phyloP scores from a whole-genome alignment of 768 basidiomycete species.

The Russula sp. region DNA sequence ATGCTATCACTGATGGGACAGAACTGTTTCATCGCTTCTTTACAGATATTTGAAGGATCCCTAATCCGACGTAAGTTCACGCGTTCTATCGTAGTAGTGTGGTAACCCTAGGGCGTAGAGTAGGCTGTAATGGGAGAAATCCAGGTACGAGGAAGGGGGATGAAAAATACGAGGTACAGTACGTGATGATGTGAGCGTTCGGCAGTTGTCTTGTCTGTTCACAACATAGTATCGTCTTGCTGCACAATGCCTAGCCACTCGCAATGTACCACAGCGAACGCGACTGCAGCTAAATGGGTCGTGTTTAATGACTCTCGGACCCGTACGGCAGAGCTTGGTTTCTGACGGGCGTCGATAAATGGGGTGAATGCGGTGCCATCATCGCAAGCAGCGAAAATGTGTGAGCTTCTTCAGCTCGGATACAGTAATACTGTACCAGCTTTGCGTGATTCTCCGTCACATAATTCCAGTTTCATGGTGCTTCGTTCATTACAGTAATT shows the following conservation, averaged over 20 bases:
- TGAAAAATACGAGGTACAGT: not conserved
- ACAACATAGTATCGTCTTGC: not conserved
- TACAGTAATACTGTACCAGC: too few species aligned
- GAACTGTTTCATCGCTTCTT: not conserved
- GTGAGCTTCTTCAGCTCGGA: not conserved
- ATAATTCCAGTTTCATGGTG: too few species aligned
- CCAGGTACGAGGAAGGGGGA: not conserved
- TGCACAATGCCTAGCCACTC: too few species aligned
- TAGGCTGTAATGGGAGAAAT: not conserved
- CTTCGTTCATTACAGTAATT: not conserved
- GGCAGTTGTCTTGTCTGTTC: too few species aligned
- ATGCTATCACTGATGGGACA: too few species aligned
- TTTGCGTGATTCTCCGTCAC: not conserved
- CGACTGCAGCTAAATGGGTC: not conserved
- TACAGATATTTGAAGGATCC: not conserved
- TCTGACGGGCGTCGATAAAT: constrained; percentile 27
- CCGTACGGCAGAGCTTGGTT: not conserved
- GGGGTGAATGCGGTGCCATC: not conserved
- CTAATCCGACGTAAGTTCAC: not conserved
- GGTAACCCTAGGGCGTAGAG: not conserved
- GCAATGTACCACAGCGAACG: too few species aligned
- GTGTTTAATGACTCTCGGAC: not conserved
- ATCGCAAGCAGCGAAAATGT: not conserved
- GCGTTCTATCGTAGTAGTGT: not conserved
- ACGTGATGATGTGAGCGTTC: too few species aligned